These are phyloP conservation scores for Fusarium illudens DNA, from an alignment of 2,329 filamentous ascomycete genomes.

Conservation along the genomic window DNA sequence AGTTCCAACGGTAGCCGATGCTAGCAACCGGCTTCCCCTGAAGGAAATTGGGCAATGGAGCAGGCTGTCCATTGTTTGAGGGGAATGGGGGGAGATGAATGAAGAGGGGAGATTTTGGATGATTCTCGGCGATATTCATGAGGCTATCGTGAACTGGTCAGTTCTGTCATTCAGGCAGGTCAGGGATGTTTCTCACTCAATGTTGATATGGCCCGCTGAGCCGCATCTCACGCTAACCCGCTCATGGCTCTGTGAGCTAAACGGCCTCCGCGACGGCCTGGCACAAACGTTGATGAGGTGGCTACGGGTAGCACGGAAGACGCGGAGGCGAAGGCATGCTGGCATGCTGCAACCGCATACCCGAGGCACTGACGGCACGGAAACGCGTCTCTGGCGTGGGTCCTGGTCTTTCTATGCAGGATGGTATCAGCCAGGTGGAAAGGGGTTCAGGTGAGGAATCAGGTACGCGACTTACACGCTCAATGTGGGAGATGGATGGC, in stretches of 20 bases:
- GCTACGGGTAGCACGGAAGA: slow-evolving; percentile 21
- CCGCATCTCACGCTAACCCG: slow-evolving; percentile 58
- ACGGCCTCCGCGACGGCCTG: slow-evolving; percentile 15
- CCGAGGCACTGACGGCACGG: neutral
- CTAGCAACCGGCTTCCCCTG: slow-evolving; percentile 57
- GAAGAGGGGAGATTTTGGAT: slow-evolving; percentile 55
- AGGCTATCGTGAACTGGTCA: slow-evolving; percentile 51
- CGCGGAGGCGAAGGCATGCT: slow-evolving; percentile 30
- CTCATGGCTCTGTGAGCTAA: slow-evolving; percentile 44
- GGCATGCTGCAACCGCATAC: slow-evolving; percentile 37
- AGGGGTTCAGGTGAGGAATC: neutral
- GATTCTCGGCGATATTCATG: slow-evolving; percentile 54
- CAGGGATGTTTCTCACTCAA: slow-evolving; percentile 57
- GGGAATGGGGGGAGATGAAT: slow-evolving; percentile 64
- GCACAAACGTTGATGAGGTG: neutral
- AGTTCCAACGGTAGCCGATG: slow-evolving; percentile 68
- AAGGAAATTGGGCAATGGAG: slow-evolving; percentile 53
- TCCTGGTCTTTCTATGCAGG: neutral
- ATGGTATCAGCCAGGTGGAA: neutral
- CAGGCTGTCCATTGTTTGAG: slow-evolving; percentile 36
- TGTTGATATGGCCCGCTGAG: slow-evolving; percentile 58
- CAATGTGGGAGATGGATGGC: neutral
- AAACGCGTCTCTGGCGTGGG: neutral
- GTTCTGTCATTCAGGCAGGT: neutral
- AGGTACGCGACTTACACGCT: slow-evolving; percentile 12